Base-by-base conservation (phyloP, 768 basidiomycete genomes). In the Daedaleopsis nitida region DNA sequence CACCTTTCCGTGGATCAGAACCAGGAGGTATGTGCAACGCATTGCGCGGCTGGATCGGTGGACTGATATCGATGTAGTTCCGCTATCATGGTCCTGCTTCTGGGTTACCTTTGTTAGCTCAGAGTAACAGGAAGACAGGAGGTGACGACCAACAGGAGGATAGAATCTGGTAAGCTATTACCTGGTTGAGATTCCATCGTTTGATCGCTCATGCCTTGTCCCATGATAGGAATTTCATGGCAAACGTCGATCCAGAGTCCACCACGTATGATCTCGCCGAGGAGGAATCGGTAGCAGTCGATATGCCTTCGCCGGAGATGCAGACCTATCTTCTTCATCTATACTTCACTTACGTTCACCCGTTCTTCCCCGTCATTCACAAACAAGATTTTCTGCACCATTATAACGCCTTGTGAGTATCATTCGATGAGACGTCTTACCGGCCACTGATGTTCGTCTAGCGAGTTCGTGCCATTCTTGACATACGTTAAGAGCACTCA, bases 311-410 rank as follows among this genome's bases (percentile, higher is more conserved):
- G 27, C 68, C 78, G 21, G 78, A 81, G 17, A 75, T 84, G 37
- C 92, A 92, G 72, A 84, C 89, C 58, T 82, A 80, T 42, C 79
- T 95, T 5, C 71, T 95, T 52, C 81, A 84, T 35, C 76, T 93
- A 9, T 96, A 92, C 72, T 94, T 94, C 74, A 84, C 83, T 12
- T 89, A 92, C 68, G 86, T 90, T 34, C 93, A 96, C 66, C 92
- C 94, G 7, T 80, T 86, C 55, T 90, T 91, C 67, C 94, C 94
- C 8, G 80, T 95, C 49, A 74, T 94, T n/a, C 85, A 91, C 73
- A 90, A 87, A 73, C 75, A 73, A 13, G 81, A 83, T 21, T 93
- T 94, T 72, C 70, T 90, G 65, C 73, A 81, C 17, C 86, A 89
- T 63, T 94, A 69, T 43, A 47, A 65, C 54, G 52, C 58, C 32